phyloP scores from a whole-genome alignment of 176 grass and related monocot species.

The Zoysia pacifica region DNA sequence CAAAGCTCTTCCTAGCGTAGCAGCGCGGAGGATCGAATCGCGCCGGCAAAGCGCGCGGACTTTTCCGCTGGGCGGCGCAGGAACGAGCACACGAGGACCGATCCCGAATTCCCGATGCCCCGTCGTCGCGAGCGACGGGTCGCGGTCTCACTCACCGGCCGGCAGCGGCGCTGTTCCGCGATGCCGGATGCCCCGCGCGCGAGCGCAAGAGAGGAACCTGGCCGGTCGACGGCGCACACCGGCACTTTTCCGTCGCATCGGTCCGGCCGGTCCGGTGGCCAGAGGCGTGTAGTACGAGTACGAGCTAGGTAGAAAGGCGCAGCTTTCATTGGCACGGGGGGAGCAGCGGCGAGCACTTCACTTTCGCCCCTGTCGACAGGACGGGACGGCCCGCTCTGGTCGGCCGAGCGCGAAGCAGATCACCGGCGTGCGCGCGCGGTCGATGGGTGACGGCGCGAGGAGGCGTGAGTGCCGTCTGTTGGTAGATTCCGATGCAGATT shows the following conservation, averaged over 20 bases:
- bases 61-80: neutral
- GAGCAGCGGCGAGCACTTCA: neutral
- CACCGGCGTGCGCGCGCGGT: slow-evolving; percentile 12
- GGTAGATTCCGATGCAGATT: slow-evolving; percentile 31
- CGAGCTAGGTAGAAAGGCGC: neutral
- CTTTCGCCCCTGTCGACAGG: slow-evolving; percentile 28
- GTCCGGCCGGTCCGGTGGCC: neutral
- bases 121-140: neutral
- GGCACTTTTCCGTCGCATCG: neutral
- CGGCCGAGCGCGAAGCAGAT: slow-evolving; percentile 11
- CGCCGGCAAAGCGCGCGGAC: neutral
- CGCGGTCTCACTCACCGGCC: neutral
- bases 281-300: neutral
- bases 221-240: slow-evolving; percentile 26
- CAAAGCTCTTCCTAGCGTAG: neutral
- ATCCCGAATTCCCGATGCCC: slow-evolving; percentile 29
- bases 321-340: neutral
- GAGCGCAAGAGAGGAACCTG: neutral
- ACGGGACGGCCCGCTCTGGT: slow-evolving; percentile 27
- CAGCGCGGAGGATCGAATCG: slow-evolving; percentile 28
- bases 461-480: neutral
- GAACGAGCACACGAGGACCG: slow-evolving; percentile 17
- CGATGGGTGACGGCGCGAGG: neutral
- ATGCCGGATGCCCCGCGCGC: slow-evolving; percentile 21
- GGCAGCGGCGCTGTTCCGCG: slow-evolving; percentile 23